These are phyloP conservation scores for Spencermartinsiella europaea DNA, from an alignment of 805 yeast species.

Conservation along the genomic window DNA sequence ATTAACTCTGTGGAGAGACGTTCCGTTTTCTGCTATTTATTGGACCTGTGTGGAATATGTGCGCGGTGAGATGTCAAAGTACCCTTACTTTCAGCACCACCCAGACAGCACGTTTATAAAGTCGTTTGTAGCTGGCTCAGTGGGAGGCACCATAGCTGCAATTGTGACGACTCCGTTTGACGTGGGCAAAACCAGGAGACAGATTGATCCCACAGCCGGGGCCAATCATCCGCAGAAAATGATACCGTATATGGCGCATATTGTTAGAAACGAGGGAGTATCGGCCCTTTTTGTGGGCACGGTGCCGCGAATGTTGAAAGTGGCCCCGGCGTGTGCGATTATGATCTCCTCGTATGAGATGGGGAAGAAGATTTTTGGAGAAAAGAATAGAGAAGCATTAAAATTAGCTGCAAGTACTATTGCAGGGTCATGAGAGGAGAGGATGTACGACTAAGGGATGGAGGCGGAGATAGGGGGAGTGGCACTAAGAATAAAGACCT, in stretches of 20 bases:
- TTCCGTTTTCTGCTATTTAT: conserved; percentile 91
- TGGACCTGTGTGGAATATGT: conserved; percentile 80
- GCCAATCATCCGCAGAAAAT: conserved; percentile 39
- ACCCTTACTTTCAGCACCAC: conserved; percentile 16
- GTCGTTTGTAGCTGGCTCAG: conserved; percentile 69
- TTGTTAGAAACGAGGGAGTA: conserved; percentile 70
- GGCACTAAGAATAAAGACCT: no score
- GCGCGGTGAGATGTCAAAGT: conserved; percentile 28
- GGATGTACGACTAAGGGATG: no score
- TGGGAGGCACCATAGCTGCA: conserved; percentile 84
- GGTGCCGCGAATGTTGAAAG: conserved; percentile 78
- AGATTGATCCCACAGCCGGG: conserved; percentile 45
- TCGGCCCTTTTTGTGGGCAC: conserved; percentile 82
- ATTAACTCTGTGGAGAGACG: conserved; percentile 93
- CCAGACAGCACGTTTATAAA: conserved; percentile 29
- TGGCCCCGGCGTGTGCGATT: conserved; percentile 97
- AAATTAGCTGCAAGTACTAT: background rate
- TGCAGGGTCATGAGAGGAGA: no score
- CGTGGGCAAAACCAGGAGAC: conserved; percentile 92
- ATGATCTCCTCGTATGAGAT: conserved; percentile 95
- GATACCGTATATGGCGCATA: conserved; percentile 59
- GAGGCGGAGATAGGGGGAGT: no score
- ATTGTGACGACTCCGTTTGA: conserved; percentile 90
- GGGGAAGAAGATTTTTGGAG: conserved; percentile 55
- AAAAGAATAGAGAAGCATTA: conserved; percentile 11